Conservation (phyloP, 768 basidiomycete genomes). For the Daedaleopsis sinensis region DNA sequence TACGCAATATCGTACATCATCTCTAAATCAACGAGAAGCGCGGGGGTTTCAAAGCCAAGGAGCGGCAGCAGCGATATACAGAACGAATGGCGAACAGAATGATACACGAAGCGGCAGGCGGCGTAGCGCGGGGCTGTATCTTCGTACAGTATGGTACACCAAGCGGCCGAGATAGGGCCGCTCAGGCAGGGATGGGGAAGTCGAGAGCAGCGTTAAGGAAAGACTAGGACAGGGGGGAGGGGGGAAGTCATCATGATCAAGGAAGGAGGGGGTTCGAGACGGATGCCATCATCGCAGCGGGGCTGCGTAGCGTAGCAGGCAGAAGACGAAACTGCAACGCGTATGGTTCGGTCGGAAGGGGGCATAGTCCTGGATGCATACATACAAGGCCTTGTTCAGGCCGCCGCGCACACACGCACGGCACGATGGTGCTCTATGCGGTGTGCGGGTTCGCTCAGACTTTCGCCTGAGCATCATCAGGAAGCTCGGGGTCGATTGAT, state of each 20-base stretch:
- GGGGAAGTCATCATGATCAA: no score
- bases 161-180: background rate
- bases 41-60: background rate
- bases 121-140: background rate
- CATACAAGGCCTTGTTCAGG: background rate
- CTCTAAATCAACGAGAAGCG: background rate
- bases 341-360: background rate
- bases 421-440: background rate
- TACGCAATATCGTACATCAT: background rate
- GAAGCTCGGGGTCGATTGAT: background rate
- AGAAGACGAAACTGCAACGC: background rate
- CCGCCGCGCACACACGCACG: background rate
- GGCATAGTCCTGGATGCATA: background rate
- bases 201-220: background rate
- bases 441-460: slow-evolving; percentile 1
- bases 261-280: background rate
- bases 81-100: background rate
- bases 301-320: background rate
- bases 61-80: background rate
- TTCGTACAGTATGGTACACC: slow-evolving; percentile 12
- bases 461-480: background rate
- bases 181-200: background rate
- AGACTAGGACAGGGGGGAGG: background rate
- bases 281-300: background rate
- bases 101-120: slow-evolving; percentile 16